A percentile compares a stretch with the other conserved stretches of the same genome.
Evolutionary conservation across 129 eudicot genomes (phyloP).

Genomic region (Tagetes patula): DNA sequence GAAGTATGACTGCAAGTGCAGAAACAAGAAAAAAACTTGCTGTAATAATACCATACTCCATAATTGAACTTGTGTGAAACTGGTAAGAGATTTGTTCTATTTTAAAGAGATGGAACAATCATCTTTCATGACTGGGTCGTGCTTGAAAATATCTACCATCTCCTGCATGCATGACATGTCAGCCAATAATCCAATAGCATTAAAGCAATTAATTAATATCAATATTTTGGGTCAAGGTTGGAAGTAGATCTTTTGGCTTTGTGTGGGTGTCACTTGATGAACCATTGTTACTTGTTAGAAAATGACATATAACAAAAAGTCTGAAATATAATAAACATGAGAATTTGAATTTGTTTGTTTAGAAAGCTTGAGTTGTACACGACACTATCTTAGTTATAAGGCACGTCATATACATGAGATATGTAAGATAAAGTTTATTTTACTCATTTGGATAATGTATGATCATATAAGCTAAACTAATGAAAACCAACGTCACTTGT

Average conservation of each 20-base stretch:
- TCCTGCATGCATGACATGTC: not conserved
- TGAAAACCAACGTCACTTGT: too few relatives aligned
- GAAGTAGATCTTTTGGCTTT: not conserved
- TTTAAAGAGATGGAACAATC: not conserved
- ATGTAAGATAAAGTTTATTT: not conserved
- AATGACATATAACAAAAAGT: not conserved
- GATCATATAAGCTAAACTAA: too few relatives aligned
- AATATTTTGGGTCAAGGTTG: not conserved
- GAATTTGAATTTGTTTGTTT: not conserved
- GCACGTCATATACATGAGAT: not conserved
- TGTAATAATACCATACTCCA: conserved; percentile 27
- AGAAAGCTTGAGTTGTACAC: not conserved
- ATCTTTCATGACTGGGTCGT: too few relatives aligned
- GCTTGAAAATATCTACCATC: not conserved
- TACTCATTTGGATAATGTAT: not conserved
- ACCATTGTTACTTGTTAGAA: not conserved
- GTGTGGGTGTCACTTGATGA: not conserved
- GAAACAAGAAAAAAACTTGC: conserved; percentile 39
- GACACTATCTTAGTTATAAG: too few relatives aligned
- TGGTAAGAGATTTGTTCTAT: not conserved
- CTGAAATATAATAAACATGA: not conserved
- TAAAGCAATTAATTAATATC: not conserved
- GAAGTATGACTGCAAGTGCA: conserved; percentile 52
- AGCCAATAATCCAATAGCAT: not conserved
- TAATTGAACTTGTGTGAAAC: not conserved